Percentiles rank a stretch among this genome's conserved stretches.
These are phyloP conservation scores for Cicer chorassanicum DNA, from an alignment of 306 rosid species.

Conservation along the genomic window DNA sequence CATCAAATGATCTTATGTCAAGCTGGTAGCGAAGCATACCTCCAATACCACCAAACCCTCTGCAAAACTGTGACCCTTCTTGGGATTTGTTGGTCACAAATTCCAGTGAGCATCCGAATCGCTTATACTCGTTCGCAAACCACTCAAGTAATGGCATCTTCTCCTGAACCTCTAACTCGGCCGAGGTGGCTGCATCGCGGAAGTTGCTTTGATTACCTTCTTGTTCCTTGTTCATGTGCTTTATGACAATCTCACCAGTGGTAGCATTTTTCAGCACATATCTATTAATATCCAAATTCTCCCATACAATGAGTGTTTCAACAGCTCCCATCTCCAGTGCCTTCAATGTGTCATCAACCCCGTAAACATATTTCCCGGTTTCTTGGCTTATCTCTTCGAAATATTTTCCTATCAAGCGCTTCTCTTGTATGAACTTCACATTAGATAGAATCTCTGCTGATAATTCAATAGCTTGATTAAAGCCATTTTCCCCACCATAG, in stretches of 20 bases:
- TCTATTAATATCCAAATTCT: conserved; percentile 75
- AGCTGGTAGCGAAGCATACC: conserved; percentile 95
- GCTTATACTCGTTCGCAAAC: conserved; percentile 84
- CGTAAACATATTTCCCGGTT: conserved; percentile 87
- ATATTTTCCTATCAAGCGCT: conserved; percentile 79
- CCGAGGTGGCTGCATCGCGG: conserved; percentile 52
- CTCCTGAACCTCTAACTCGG: conserved; percentile 85
- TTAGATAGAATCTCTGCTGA: conserved; percentile 79
- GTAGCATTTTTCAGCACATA: conserved; percentile 61
- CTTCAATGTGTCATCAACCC: conserved; percentile 86
- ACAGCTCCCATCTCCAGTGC: conserved; percentile 94
- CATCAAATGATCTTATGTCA: conserved; percentile 79
- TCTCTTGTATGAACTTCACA: conserved; percentile 91
- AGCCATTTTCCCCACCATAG: conserved; percentile 90
- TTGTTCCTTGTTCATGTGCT: conserved; percentile 79
- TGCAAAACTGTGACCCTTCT: conserved; percentile 91
- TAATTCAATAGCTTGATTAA: conserved; percentile 85
- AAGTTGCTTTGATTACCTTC: conserved; percentile 67
- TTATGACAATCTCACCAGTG: conserved; percentile 64
- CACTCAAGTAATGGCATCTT: conserved; percentile 80
- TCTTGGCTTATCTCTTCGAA: conserved; percentile 94
- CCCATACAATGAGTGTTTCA: conserved; percentile 87
- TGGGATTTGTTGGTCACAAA: conserved; percentile 91
- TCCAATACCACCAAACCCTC: conserved; percentile 93
- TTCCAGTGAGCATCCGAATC: conserved; percentile 80